These are phyloP conservation scores for Rosa lucieae DNA, from an alignment of 306 rosid species.

Conservation along the genomic window DNA sequence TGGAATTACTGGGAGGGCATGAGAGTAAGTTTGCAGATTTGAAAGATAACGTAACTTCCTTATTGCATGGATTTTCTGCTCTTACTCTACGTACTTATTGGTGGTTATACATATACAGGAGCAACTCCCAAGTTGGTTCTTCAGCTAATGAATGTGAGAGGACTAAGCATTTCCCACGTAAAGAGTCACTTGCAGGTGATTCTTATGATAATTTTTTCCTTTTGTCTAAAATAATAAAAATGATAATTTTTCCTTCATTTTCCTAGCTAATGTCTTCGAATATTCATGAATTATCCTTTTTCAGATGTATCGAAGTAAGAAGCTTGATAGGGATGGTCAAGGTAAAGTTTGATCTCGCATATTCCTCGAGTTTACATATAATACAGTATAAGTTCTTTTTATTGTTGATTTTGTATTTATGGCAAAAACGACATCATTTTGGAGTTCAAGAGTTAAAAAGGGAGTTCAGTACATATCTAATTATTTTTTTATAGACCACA, in stretches of 20 bases:
- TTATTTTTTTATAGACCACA: no score
- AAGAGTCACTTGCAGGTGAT: conserved; percentile 96
- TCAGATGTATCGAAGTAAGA: conserved; percentile 95
- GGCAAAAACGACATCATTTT: neutral
- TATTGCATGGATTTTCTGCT: neutral
- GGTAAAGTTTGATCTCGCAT: conserved; percentile 37
- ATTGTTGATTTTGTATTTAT: neutral
- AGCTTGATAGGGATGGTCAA: conserved; percentile 82
- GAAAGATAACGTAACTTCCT: neutral
- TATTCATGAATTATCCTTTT: neutral
- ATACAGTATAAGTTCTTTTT: no score
- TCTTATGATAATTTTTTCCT: neutral
- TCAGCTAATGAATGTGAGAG: conserved; percentile 89
- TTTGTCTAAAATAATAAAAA: no score
- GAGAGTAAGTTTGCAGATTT: conserved; percentile 53
- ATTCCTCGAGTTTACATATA: neutral
- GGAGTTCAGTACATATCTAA: no score
- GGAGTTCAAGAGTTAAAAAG: neutral
- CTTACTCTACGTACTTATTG: neutral
- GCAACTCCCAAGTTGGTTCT: conserved; percentile 90
- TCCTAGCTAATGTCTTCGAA: neutral
- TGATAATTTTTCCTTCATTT: neutral
- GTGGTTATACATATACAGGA: conserved; percentile 39
- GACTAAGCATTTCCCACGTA: conserved; percentile 88
- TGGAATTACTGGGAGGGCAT: conserved; percentile 82